These are phyloP conservation scores for Stramenopiles sp. DNA, from an alignment of 352 stramenopile genomes.

Conservation along the genomic window DNA sequence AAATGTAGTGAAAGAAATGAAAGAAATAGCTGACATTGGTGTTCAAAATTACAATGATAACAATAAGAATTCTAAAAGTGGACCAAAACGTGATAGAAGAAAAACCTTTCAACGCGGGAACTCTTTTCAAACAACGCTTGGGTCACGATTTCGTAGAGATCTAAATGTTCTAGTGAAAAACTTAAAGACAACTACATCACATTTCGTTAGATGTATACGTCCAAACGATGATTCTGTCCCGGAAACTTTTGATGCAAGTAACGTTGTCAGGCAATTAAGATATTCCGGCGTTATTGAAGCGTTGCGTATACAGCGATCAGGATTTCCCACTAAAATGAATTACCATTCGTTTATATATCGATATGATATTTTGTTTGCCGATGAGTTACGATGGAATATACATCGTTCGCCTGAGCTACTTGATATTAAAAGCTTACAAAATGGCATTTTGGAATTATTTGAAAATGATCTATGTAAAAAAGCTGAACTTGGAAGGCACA, in stretches of 20 bases:
- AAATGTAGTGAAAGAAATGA: conserved; percentile 30
- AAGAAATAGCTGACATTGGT: not conserved
- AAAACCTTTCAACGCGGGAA: conserved; percentile 9
- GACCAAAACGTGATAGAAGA: no score
- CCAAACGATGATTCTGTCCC: conserved; percentile 57
- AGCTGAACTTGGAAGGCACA: not conserved
- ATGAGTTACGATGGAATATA: not conserved
- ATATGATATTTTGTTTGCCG: not conserved
- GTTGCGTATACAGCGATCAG: conserved; percentile 22
- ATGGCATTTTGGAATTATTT: not conserved
- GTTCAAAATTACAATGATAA: no score
- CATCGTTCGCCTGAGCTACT: not conserved
- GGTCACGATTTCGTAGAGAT: conserved; percentile 60
- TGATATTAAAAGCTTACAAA: not conserved
- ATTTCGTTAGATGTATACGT: conserved; percentile 63
- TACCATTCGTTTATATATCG: conserved; percentile 22
- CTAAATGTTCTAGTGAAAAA: conserved; percentile 63
- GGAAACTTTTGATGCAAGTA: conserved; percentile 43
- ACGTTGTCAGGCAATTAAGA: conserved; percentile 59
- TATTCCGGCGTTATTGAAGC: conserved; percentile 44
- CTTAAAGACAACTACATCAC: conserved; percentile 54
- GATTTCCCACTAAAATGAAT: conserved; percentile 21
- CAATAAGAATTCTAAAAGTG: no score
- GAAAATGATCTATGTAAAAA: not conserved
- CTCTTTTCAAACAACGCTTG: conserved; percentile 39